Percentiles rank a stretch among this genome's conserved stretches.
Conservation (phyloP, 2,329 filamentous ascomycete species). For the Fusarium sp. region DNA sequence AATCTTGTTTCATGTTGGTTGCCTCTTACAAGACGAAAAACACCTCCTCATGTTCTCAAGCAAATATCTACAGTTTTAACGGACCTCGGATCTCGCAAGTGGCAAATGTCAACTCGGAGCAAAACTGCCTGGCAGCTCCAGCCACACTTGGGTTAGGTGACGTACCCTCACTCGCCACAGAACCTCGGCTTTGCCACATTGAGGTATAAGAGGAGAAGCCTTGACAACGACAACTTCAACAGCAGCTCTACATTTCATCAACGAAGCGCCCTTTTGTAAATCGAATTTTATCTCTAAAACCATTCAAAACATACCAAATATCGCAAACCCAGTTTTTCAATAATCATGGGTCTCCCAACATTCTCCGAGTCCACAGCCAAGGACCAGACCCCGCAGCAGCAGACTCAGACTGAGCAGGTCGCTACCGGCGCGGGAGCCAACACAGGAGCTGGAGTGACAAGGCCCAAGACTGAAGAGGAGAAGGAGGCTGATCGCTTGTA, state of each 20-base stretch:
- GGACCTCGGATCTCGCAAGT: not conserved
- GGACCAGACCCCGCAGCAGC: conserved; percentile 20
- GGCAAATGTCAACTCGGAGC: not conserved
- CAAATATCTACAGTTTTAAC: not conserved
- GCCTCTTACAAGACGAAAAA: not conserved
- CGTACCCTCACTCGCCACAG: conserved; percentile 44
- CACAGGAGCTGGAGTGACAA: conserved; percentile 60
- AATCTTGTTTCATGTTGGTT: not conserved
- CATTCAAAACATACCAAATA: not conserved
- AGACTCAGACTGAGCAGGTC: conserved; percentile 22
- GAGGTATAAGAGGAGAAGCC: conserved; percentile 42
- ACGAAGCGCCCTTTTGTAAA: not conserved
- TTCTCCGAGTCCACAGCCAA: conserved; percentile 26
- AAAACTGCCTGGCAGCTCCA: conserved; percentile 17
- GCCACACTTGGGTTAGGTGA: conserved; percentile 40
- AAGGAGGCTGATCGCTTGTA: conserved; percentile 62
- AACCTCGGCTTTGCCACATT: conserved; percentile 22
- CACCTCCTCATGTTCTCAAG: not conserved
- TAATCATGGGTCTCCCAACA: conserved; percentile 47
- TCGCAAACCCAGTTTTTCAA: not conserved
- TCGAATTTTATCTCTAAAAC: not conserved
- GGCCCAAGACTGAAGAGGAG: conserved; percentile 63
- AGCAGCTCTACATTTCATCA: not conserved
- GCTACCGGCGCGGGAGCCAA: conserved; percentile 60
- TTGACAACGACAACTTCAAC: not conserved